A percentile compares a stretch with the other conserved stretches of the same genome.
These are phyloP conservation scores for Apiospora marii DNA, from an alignment of 2,329 filamentous ascomycete species.

Conservation along the genomic window DNA sequence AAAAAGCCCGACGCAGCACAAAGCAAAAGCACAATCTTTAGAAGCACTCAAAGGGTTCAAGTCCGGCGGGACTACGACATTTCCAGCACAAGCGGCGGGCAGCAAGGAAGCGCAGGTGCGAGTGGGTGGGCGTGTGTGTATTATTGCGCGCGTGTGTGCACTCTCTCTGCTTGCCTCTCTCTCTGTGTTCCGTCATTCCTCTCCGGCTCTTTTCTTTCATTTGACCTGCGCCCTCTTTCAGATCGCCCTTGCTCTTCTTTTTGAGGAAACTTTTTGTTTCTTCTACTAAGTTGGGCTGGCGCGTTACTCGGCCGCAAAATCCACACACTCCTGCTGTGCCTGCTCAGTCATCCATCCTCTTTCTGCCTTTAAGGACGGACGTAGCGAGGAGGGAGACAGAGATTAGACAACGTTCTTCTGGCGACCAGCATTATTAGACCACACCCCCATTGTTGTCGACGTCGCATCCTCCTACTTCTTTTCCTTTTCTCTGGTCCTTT, in stretches of 20 bases:
- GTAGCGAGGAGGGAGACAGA: background rate
- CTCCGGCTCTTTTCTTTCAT: constrained; percentile 2
- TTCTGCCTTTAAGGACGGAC: background rate
- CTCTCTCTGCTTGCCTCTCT: background rate
- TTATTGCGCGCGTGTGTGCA: constrained; percentile 6
- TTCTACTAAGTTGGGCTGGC: constrained; percentile 21
- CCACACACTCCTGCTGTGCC: background rate
- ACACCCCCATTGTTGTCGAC: constrained; percentile 15
- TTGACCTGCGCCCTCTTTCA: constrained; percentile 14
- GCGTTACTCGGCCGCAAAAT: background rate
- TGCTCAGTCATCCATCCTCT: constrained; percentile 19
- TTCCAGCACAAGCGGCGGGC: constrained; percentile 19
- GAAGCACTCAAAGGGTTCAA: constrained; percentile 19
- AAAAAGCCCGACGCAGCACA: background rate
- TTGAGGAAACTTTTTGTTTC: constrained; percentile 14
- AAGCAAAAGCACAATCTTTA: constrained; percentile 15
- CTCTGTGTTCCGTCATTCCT: background rate
- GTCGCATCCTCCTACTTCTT: background rate
- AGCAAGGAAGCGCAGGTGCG: constrained; percentile 4
- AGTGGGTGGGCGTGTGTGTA: constrained; percentile 18
- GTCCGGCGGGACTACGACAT: constrained; percentile 20
- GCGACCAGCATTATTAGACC: background rate
- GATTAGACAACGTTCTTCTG: constrained; percentile 15
- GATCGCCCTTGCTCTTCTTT: constrained; percentile 21
- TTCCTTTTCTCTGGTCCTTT: background rate